phyloP scores from a whole-genome alignment of 1,139 yeast species.

The Arxiozyma telluris region DNA sequence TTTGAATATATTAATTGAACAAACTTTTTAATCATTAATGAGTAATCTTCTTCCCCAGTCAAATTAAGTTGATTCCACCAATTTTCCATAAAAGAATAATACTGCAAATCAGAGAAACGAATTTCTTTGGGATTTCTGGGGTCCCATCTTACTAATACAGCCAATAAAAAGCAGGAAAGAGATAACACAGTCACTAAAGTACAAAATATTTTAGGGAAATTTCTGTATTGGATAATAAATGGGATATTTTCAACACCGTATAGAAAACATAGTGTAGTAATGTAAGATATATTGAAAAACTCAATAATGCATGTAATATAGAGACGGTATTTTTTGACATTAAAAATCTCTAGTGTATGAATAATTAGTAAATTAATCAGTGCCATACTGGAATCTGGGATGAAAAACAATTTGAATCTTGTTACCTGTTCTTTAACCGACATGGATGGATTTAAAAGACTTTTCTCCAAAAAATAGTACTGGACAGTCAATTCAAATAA shows the following conservation, averaged over 20 bases:
- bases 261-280: slow-evolving; percentile 6
- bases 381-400: slow-evolving; percentile 22
- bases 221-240: slow-evolving; percentile 10
- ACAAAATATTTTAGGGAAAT: slow-evolving; percentile 14
- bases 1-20: slow-evolving; percentile 24
- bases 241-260: slow-evolving; percentile 5
- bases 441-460: not conserved
- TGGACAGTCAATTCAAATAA: slow-evolving; percentile 27
- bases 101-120: slow-evolving; percentile 14
- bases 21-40: slow-evolving; percentile 20
- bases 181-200: slow-evolving; percentile 12
- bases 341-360: slow-evolving; percentile 25
- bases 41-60: slow-evolving; percentile 30
- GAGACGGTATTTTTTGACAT: slow-evolving; percentile 19
- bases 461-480: slow-evolving; percentile 12
- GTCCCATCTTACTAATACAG: slow-evolving; percentile 14
- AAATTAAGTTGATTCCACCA: slow-evolving; percentile 27
- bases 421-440: not conserved
- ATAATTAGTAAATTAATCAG: slow-evolving; percentile 22
- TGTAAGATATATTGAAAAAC: slow-evolving; percentile 12
- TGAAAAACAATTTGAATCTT: slow-evolving; percentile 2
- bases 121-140: slow-evolving; percentile 1
- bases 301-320: slow-evolving; percentile 20
- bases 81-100: slow-evolving; percentile 23
- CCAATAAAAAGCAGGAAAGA: slow-evolving; percentile 12